Base-by-base conservation (phyloP, 2,329 filamentous ascomycete species). In the Penicillium sp. region DNA sequence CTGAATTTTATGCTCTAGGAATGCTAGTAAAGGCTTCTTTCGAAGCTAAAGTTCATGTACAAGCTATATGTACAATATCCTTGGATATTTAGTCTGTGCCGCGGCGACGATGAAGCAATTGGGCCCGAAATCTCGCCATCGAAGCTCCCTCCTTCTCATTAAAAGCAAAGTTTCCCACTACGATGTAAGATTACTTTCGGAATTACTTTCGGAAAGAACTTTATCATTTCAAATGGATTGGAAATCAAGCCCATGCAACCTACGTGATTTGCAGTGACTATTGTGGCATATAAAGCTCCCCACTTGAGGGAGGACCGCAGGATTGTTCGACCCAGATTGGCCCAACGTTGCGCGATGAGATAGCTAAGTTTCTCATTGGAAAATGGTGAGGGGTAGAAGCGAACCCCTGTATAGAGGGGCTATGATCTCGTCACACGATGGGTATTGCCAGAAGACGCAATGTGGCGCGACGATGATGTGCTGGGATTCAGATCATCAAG, bases 381-480 rank as follows among this genome's bases (percentile, higher is more conserved):
- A 26, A 24, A 6, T 28, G 38, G 41, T 52, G 57, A 60, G 54
- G 54, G 54, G 54, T 48, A 51, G 10, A 9, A 6, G 33, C n/a
- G 7, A 16, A 26, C 24, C 38, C n/a, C 24, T 26, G 2, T 16
- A 18, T 33, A n/a, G 42, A 29, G 5, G 31, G 36, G 24, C 29
- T 16, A 28, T 24, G 8, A 39, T 36, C 28, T 34, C 26, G 16
- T 38, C 26, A 21, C 43, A 10, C 10, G 39, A 34, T 13, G 43
- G 21, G 33, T 46, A 15, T 51, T 36, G 34, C 42, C 24, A 47
- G 43, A 66, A 67, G 63, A 55, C 63, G 69, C 52, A 59, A 71
- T 70, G 58, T 29, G 34, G 47, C 45, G 34, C 46, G 51, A 31
- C 44, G 59, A 70, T 71, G 69, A 66, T 64, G 66, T 66, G 68